Conservation (phyloP, 2,329 filamentous ascomycete genomes). For the Venturia carpophila region DNA sequence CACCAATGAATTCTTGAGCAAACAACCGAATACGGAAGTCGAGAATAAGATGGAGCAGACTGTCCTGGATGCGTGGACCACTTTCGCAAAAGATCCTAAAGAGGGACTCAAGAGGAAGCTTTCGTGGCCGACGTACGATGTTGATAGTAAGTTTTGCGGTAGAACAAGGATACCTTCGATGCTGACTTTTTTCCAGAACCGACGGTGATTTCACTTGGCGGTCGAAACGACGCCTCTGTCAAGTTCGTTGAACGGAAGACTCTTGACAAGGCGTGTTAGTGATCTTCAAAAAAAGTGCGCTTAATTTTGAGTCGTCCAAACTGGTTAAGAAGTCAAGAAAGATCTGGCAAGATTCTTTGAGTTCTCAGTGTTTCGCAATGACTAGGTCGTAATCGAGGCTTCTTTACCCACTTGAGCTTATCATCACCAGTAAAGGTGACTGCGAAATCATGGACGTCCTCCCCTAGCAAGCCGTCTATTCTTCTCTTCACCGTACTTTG, state of each 20-base stretch:
- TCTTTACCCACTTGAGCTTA: no score
- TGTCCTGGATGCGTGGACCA: constrained; percentile 15
- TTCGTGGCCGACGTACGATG: constrained; percentile 18
- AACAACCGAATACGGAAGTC: neutral
- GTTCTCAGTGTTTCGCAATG: no score
- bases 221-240: constrained; percentile 4
- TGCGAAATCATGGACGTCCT: no score
- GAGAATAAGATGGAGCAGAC: constrained; percentile 9
- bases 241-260: constrained; percentile 4
- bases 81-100: constrained; percentile 18
- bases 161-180: neutral
- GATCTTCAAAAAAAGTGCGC: no score
- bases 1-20: constrained; percentile 11
- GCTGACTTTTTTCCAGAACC: constrained; percentile 5
- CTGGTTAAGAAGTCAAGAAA: no score
- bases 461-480: no score
- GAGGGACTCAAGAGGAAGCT: constrained; percentile 11
- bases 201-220: constrained; percentile 1
- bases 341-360: no score
- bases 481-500: no score
- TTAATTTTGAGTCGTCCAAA: no score
- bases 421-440: no score
- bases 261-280: neutral
- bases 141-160: constrained; percentile 8
- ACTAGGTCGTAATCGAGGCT: no score